Conservation (phyloP, 2,329 filamentous ascomycete species). For the Aotearoamyces nothofagi region DNA sequence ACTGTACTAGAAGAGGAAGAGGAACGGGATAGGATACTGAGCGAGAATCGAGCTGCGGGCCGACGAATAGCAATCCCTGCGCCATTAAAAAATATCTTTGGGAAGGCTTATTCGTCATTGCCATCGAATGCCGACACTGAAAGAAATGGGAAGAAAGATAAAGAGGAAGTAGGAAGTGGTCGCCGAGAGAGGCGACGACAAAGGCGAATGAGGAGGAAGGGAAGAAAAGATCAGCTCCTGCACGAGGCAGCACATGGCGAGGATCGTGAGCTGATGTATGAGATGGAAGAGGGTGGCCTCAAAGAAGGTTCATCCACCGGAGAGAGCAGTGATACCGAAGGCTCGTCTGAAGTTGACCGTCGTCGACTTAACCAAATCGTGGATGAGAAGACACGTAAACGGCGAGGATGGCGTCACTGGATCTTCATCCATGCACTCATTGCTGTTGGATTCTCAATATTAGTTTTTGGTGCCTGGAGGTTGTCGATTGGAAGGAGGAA, state of each 20-base stretch:
- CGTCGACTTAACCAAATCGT: conserved; percentile 30
- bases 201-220: conserved; percentile 28
- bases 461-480: conserved; percentile 43
- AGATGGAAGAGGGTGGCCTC: conserved; percentile 73
- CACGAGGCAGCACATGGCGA: conserved; percentile 44
- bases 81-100: conserved; percentile 24
- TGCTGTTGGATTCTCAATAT: conserved; percentile 35
- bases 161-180: conserved; percentile 3
- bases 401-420: conserved; percentile 37
- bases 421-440: conserved; percentile 36
- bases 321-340: conserved; percentile 43
- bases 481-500: conserved; percentile 31
- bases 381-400: conserved; percentile 30
- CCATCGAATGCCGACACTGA: conserved; percentile 21
- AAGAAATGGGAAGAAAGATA: conserved; percentile 1
- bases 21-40: conserved; percentile 46
- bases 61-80: conserved; percentile 17
- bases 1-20: conserved; percentile 64
- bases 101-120: conserved; percentile 14
- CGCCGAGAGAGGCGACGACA: conserved; percentile 28
- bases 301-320: conserved; percentile 50
- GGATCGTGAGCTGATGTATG: conserved; percentile 68
- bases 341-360: conserved; percentile 42
- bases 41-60: conserved; percentile 29
- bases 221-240: conserved; percentile 36